Evolutionary conservation across 2,329 filamentous ascomycete species (phyloP), one percentile per base, ranked within the genome.

Genomic region (Cadophora sp.): DNA sequence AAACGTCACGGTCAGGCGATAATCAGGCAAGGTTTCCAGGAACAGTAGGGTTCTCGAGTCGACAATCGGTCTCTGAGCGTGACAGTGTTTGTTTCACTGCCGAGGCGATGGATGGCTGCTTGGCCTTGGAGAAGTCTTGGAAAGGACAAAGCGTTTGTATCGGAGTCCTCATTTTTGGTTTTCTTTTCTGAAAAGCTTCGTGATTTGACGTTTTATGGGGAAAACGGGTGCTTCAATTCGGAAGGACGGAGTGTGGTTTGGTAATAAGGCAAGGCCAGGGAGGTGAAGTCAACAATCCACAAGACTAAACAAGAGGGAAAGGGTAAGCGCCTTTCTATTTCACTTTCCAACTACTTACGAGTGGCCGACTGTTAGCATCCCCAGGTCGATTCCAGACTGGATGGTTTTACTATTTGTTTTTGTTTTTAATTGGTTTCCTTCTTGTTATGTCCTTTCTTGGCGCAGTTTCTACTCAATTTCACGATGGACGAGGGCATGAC

Each of bases 71-170:
- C 50, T 53, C 50, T 53, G 53, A 56, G 53, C 53, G 53, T 30
- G 53, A 56, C 30, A 39, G 30, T 53, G 45, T 59, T 68, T 67
- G 68, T 70, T 70, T 70, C 68, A 68, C 41, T 51, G 66, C 43
- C 51, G n/a, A 36, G 27, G 36, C 39, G 22, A 16, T 30, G 39
- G 24, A 24, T 20, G n/a, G 56, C 20, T 50, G 30, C 30, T 30
- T 36, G 27, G 36, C 47, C 36, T 13, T 39, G n/a, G n/a, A 20
- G 18, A 20, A 48, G 18, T 22, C 45, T 59, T 59, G 33, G 55
- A 43, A 56, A 20, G 61, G 61, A 56, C 47, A 51, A 62, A 56
- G 39, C 51, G 45, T 24, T 6, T 64, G 24, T 59, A 20, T 59
- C 56, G 36, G 11, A 30, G 24, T 39, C 24, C 56, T 14, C 24